Base-by-base conservation (phyloP, 768 basidiomycete species). In the Kwoniella dejecticola region DNA sequence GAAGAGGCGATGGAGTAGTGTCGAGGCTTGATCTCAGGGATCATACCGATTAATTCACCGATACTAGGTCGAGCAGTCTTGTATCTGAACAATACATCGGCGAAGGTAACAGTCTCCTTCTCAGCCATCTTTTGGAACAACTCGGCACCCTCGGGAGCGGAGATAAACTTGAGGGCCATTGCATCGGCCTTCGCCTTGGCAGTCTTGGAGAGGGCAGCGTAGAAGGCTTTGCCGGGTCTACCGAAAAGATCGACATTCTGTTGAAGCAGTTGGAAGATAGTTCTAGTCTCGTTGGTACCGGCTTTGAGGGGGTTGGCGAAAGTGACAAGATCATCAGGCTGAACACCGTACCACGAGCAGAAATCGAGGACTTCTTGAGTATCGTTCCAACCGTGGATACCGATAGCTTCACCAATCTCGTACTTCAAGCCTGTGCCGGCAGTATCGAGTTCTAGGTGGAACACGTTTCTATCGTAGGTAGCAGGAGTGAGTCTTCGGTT, bases 1-100 rank as follows among this genome's bases (percentile, higher is more conserved):
- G 92, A 86, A 68, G 90, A 92, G 21, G 96, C 95, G 74, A 99
- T 99, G 79, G 91, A 95, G 80, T 99, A 99, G 79, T 98, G 96
- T 64, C 96, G 85, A 3, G 95, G 94, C 79, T 96, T 93, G 82
- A 91, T 97, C 76, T 96, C 92, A 0, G 91, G 94, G 45, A 97
- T 83, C 70, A 96, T 77, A 76, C 90, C 89, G 71, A 94, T 93
- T 2, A 96, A 83, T 57, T 83, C 86, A 79, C 91, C 91, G 36
- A 98, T 87, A 29, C 85, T 84, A 1, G 91, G 92, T 61, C 83
- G 83, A 27, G 95, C 92, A 63, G 86, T 89, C 23, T 82, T 82
- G 78, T 90, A 97, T 74, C 82, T 83, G 63, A 80, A 82, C 50
- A 99, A 80, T 24, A 98, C 82, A 71, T 98, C 93, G 27, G 88